Evolutionary conservation across 2,329 filamentous ascomycete species (phyloP), one percentile per base, ranked within the genome.

Genomic region (Chrysoporthe cubensis): DNA sequence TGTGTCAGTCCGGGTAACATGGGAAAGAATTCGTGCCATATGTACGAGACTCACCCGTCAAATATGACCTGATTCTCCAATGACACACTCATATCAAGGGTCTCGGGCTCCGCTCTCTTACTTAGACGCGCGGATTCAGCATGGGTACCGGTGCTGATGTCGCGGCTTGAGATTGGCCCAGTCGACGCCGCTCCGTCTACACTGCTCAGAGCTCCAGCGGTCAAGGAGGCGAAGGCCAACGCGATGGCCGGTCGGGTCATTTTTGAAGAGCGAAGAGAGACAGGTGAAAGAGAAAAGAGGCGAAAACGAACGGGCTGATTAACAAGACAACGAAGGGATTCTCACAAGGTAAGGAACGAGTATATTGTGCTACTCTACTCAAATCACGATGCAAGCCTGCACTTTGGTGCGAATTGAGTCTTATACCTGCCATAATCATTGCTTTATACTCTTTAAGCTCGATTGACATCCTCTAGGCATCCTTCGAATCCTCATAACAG

Each of bases 11-110:
- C 7, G 7, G n/a, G 32, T 9, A 18, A 8, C n/a, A 34, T 54
- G 32, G 32, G 34, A 21, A n/a, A 6, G 21, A n/a, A 32, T n/a
- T 18, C 48, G 58, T 16, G 26, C 46, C 18, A 5, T 40, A n/a
- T n/a, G n/a, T n/a, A 26, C 9, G 7, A 52, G 16, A 48, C 66
- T 62, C 13, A 68, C 66, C 66, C 62, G 34, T 68, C 62, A 46
- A 65, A 68, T 14, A 68, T 63, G 34, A 64, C 52, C 26, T 62
- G 42, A 21, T 68, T 62, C 32, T 61, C 56, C 37, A 64, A 44
- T 6, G 66, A 60, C 16, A 65, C 21, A 9, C 54, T 26, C 46
- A 68, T 16, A 21, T 50, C 44, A 37, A 68, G 59, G n/a, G n/a
- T 62, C 42, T 43, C 44, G 3, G 59, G 32, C 44, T 40, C 62